A percentile compares a stretch with the other conserved stretches of the same genome.
These are phyloP conservation scores for Schwanniomyces yamadae DNA, from an alignment of 805 yeast species.

Conservation along the genomic window DNA sequence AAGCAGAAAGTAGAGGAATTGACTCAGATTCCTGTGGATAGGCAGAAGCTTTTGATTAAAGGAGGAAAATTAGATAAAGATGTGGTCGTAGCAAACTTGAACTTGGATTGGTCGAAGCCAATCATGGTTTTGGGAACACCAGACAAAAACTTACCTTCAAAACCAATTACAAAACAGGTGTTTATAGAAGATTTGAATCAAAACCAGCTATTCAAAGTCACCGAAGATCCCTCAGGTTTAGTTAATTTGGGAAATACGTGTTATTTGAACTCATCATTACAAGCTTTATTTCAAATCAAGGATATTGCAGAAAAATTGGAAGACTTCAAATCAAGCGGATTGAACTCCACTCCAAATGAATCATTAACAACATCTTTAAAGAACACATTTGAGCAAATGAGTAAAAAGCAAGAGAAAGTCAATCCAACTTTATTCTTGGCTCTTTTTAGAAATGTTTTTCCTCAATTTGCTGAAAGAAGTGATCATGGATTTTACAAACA, in stretches of 20 bases:
- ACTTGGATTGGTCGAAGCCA: slow-evolving; percentile 61
- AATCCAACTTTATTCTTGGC: slow-evolving; percentile 70
- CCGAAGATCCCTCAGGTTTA: slow-evolving; percentile 61
- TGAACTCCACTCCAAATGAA: slow-evolving; percentile 11
- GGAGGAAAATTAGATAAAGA: slow-evolving; percentile 86
- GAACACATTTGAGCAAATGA: slow-evolving; percentile 46
- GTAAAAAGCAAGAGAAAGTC: slow-evolving; percentile 45
- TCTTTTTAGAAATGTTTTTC: slow-evolving; percentile 64
- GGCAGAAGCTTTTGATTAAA: slow-evolving; percentile 87
- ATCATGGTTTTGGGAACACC: slow-evolving; percentile 94
- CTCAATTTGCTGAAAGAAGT: slow-evolving; percentile 86
- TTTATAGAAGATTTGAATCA: slow-evolving; percentile 70
- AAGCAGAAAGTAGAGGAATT: slow-evolving; percentile 67
- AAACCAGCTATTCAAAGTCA: slow-evolving; percentile 36
- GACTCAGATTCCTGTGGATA: slow-evolving; percentile 81
- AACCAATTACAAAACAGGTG: slow-evolving; percentile 53
- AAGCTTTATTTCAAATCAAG: slow-evolving; percentile 47
- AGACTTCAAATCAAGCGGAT: slow-evolving; percentile 13
- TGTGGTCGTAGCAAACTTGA: slow-evolving; percentile 48
- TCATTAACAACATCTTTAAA: slow-evolving; percentile 36
- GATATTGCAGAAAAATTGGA: slow-evolving; percentile 38
- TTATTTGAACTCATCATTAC: slow-evolving; percentile 70
- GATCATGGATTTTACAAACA: slow-evolving; percentile 74
- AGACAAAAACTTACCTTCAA: slow-evolving; percentile 54
- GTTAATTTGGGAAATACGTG: slow-evolving; percentile 76